phyloP scores from a whole-genome alignment of 2,329 filamentous ascomycete genomes.

The Westerdykella ornata region DNA sequence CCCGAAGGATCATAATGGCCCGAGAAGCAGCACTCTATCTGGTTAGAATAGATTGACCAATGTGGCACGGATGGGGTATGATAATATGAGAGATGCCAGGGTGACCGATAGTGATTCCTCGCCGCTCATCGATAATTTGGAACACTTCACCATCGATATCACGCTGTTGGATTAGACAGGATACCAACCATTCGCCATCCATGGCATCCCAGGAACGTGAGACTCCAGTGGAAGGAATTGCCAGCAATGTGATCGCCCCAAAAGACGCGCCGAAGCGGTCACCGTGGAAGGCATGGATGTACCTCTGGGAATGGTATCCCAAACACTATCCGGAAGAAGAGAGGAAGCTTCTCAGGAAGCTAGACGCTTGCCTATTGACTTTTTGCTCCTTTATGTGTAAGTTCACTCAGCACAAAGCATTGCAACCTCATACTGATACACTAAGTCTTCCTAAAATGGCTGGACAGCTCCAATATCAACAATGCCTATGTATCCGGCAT shows the following conservation, averaged over 20 bases:
- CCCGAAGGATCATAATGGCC: slow-evolving; percentile 10
- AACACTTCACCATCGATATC: too few relatives aligned
- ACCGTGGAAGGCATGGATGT: slow-evolving; percentile 36
- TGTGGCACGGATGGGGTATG: too few relatives aligned
- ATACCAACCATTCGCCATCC: too few relatives aligned
- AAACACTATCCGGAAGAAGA: slow-evolving; percentile 32
- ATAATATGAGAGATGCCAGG: too few relatives aligned
- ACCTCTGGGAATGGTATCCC: slow-evolving; percentile 37
- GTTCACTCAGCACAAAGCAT: slow-evolving; percentile 1
- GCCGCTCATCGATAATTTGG: too few relatives aligned
- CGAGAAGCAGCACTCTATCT: slow-evolving; percentile 5
- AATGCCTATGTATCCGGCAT: slow-evolving; percentile 44
- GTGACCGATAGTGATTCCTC: too few relatives aligned
- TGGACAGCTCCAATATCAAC: slow-evolving; percentile 33
- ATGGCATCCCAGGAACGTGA: too few relatives aligned
- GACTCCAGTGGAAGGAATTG: too few relatives aligned
- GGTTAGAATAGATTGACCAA: too few relatives aligned
- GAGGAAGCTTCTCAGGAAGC: slow-evolving; percentile 29
- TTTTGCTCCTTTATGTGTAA: slow-evolving; percentile 37
- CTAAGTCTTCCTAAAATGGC: slow-evolving; percentile 35
- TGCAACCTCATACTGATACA: not conserved
- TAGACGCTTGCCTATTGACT: slow-evolving; percentile 33
- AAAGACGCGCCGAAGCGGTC: slow-evolving; percentile 31
- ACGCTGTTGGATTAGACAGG: too few relatives aligned
- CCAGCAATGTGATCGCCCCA: slow-evolving; percentile 22